These are phyloP conservation scores for Daedaleopsis nitida DNA, from an alignment of 768 basidiomycete genomes.

Conservation along the genomic window DNA sequence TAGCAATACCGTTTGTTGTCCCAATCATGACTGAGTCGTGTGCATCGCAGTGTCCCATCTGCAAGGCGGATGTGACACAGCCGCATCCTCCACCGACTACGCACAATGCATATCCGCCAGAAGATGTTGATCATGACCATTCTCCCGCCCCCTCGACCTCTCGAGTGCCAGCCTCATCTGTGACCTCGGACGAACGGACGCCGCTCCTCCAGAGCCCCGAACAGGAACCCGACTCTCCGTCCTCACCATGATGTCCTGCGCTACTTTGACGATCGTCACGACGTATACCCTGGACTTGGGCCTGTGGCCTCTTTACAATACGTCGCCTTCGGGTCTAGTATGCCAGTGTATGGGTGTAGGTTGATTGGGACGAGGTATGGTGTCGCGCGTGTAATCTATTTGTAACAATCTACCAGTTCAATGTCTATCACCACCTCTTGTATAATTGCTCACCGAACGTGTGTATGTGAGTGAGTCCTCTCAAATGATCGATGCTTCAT, in stretches of 20 bases:
- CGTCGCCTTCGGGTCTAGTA: background rate
- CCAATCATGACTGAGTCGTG: slow-evolving; percentile 1
- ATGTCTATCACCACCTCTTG: background rate
- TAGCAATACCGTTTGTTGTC: slow-evolving; percentile 20
- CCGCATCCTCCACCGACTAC: slow-evolving; percentile 6
- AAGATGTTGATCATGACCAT: background rate
- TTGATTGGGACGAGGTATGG: background rate
- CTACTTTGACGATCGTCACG: slow-evolving; percentile 1
- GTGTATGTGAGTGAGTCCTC: too few relatives aligned
- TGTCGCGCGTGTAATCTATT: background rate
- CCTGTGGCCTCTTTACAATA: background rate
- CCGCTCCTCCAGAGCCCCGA: slow-evolving; percentile 10
- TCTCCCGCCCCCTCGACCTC: background rate
- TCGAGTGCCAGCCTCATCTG: background rate
- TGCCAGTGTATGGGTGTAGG: background rate
- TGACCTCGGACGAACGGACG: slow-evolving; percentile 1
- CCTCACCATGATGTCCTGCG: background rate
- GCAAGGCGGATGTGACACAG: slow-evolving; percentile 89
- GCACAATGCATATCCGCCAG: background rate
- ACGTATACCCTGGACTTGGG: slow-evolving; percentile 11
- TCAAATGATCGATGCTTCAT: too few relatives aligned
- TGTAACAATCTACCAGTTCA: background rate
- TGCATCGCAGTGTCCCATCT: slow-evolving; percentile 75
- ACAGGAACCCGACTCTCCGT: background rate
- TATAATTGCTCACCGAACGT: background rate